These are phyloP conservation scores for Cutaneotrichosporon cyanovorans DNA, from an alignment of 1,284 basidiomycete genomes.

Conservation along the genomic window DNA sequence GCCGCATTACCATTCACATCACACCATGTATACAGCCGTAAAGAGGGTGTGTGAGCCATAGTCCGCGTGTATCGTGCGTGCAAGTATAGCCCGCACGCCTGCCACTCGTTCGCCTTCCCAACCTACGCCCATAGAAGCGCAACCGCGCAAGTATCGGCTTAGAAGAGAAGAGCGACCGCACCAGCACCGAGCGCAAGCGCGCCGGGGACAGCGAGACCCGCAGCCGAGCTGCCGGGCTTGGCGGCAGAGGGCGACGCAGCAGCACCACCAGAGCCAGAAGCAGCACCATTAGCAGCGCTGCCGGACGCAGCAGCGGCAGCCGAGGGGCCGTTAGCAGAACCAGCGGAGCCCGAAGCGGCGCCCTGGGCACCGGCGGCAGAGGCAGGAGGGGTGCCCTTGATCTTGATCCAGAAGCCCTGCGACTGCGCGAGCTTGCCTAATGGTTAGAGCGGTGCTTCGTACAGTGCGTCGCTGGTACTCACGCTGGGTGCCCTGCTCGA, in stretches of 20 bases:
- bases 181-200: background rate
- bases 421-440: slow-evolving; percentile 72
- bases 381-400: slow-evolving; percentile 11
- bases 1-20: too few relatives aligned
- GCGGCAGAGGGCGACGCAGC: background rate
- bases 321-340: slow-evolving; percentile 18
- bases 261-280: background rate
- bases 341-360: slow-evolving; percentile 19
- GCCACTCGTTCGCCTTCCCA: too few relatives aligned
- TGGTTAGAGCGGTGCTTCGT: background rate
- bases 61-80: too few relatives aligned
- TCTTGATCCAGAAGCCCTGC: slow-evolving; percentile 14
- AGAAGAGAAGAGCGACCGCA: too few relatives aligned
- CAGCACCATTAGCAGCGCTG: background rate
- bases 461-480: background rate
- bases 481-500: slow-evolving; percentile 6
- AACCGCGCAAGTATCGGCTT: too few relatives aligned
- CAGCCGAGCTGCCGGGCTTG: background rate
- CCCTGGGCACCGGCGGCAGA: slow-evolving; percentile 7
- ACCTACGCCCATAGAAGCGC: too few relatives aligned
- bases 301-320: slow-evolving; percentile 5
- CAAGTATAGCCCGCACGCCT: too few relatives aligned
- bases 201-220: background rate
- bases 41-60: too few relatives aligned
- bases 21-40: too few relatives aligned